A percentile compares a stretch with the other conserved stretches of the same genome.
Evolutionary conservation across 1,284 basidiomycete species (phyloP).

Genomic region (Boletellus deceptivus): DNA sequence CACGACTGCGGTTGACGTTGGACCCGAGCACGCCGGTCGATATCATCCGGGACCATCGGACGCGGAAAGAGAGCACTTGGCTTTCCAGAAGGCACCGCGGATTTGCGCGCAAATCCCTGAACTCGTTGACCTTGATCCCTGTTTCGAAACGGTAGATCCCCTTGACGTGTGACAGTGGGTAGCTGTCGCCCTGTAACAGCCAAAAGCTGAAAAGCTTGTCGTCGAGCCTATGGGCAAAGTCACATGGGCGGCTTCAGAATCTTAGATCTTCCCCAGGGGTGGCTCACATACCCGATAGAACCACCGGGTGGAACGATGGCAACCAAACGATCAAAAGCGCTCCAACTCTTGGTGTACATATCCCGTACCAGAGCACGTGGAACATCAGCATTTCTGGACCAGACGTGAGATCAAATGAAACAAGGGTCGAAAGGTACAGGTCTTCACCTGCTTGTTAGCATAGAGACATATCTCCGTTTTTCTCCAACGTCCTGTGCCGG

Average conservation of each 20-base stretch:
- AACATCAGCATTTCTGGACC: conserved; percentile 76
- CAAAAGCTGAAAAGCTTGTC: conserved; percentile 87
- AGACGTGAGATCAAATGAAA: background rate
- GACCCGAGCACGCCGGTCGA: conserved; percentile 55
- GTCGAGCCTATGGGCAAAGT: conserved; percentile 55
- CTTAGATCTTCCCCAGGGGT: background rate
- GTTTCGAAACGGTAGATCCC: conserved; percentile 86
- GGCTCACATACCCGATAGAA: conserved; percentile 66
- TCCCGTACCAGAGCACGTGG: conserved; percentile 79
- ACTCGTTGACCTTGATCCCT: conserved; percentile 80
- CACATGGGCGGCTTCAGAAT: background rate
- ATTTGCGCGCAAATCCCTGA: conserved; percentile 80
- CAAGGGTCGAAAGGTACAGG: background rate
- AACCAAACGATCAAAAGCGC: conserved; percentile 78
- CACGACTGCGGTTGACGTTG: conserved; percentile 32
- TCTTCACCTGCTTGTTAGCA: conserved; percentile 60
- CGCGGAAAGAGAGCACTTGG: conserved; percentile 73
- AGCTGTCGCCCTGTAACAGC: conserved; percentile 74
- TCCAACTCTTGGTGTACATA: conserved; percentile 89
- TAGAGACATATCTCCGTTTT: conserved; percentile 67
- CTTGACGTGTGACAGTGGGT: conserved; percentile 71
- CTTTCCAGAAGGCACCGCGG: conserved; percentile 78
- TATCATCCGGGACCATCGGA: conserved; percentile 72
- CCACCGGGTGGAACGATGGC: conserved; percentile 85
- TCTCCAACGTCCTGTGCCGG: conserved; percentile 73